These are phyloP conservation scores for Heterobasidion occidentale DNA, from an alignment of 1,284 basidiomycete species.

Conservation along the genomic window DNA sequence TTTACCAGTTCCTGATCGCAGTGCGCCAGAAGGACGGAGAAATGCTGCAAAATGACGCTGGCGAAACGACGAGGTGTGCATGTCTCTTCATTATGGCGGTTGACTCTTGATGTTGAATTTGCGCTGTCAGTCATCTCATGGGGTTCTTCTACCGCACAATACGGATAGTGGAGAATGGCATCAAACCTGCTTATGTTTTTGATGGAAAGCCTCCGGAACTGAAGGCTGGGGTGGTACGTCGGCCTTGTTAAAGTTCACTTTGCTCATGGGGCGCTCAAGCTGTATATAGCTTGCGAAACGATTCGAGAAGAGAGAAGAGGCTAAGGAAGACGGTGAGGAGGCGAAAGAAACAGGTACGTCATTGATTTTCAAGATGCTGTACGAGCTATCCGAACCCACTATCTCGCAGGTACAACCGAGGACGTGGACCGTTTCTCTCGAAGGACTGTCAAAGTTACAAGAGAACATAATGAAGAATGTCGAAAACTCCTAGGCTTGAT, in stretches of 20 bases:
- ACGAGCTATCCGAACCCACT: neutral
- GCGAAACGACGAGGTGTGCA: slow-evolving; percentile 82
- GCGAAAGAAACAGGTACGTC: slow-evolving; percentile 82
- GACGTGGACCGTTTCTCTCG: slow-evolving; percentile 89
- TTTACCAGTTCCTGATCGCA: slow-evolving; percentile 96
- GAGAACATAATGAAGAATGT: slow-evolving; percentile 96
- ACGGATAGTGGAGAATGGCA: slow-evolving; percentile 97
- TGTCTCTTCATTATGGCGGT: neutral
- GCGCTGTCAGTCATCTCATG: slow-evolving; percentile 75
- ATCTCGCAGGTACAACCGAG: slow-evolving; percentile 63
- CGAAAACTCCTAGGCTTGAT: slow-evolving; percentile 83
- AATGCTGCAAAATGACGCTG: slow-evolving; percentile 92
- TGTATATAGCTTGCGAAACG: slow-evolving; percentile 77
- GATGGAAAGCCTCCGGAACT: slow-evolving; percentile 98
- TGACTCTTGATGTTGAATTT: neutral
- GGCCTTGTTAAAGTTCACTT: neutral
- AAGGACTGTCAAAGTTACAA: slow-evolving; percentile 91
- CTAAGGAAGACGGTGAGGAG: slow-evolving; percentile 91
- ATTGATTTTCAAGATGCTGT: neutral
- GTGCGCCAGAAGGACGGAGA: slow-evolving; percentile 96
- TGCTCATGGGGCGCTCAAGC: neutral
- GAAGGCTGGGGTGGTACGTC: slow-evolving; percentile 90
- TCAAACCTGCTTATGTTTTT: slow-evolving; percentile 98
- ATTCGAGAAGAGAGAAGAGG: slow-evolving; percentile 86
- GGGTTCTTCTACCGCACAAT: slow-evolving; percentile 98